Evolutionary conservation across 2,329 filamentous ascomycete species (phyloP).

Genomic region (Fusarium camptoceras): DNA sequence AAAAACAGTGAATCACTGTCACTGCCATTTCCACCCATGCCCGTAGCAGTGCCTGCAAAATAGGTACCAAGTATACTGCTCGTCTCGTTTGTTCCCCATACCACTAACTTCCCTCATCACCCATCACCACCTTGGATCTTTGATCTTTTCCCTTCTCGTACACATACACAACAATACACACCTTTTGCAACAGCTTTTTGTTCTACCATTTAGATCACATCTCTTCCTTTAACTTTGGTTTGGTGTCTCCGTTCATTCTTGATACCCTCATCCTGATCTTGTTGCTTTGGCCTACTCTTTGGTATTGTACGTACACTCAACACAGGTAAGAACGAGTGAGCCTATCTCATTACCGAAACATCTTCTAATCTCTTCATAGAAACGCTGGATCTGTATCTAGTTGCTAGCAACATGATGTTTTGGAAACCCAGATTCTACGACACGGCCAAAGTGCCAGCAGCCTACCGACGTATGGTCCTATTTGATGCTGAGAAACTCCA

Average conservation of each 20-base stretch:
- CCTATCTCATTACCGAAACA: neutral
- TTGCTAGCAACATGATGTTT: neutral
- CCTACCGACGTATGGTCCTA: neutral
- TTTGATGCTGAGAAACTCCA: neutral
- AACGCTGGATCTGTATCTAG: neutral
- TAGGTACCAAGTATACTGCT: neutral
- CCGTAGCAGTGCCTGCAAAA: neutral
- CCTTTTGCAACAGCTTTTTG: slow-evolving; percentile 5
- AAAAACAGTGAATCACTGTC: neutral
- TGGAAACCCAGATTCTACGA: slow-evolving; percentile 3
- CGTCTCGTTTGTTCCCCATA: neutral
- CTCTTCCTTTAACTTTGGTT: neutral
- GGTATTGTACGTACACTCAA: neutral
- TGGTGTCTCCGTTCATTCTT: neutral
- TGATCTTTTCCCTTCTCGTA: too few relatives aligned
- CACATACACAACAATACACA: neutral
- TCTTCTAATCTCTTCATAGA: neutral
- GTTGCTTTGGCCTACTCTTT: neutral
- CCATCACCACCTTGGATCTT: neutral
- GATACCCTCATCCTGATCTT: neutral
- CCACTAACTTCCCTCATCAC: neutral
- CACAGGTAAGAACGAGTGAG: neutral
- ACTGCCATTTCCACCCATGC: neutral
- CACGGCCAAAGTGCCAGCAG: slow-evolving; percentile 9
- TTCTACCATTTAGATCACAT: slow-evolving; percentile 10